Base-by-base conservation (phyloP, 768 basidiomycete species). In the Hericium coralloides region DNA sequence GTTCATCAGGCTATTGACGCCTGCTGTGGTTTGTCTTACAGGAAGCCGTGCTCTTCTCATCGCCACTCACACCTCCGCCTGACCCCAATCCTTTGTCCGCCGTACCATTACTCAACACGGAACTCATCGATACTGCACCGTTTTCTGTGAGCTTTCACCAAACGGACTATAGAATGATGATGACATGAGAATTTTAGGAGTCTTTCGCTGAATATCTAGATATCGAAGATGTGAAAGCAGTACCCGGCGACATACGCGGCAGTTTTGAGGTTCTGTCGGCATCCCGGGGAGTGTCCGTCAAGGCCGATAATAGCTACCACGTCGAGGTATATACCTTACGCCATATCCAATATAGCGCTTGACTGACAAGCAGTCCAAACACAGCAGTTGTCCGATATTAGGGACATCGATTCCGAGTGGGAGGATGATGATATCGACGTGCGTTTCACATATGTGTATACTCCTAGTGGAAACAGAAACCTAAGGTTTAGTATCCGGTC, bases 391-490 rank as follows among this genome's bases (percentile, higher is more conserved):
- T 56, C 55, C 25, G 61, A 63, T 47, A 61, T 63, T 7, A 43
- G 50, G 48, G 62, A 63, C 45, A 17, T 63, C 48, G 62, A 63
- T 25, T 61, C 60, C 8, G 62, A 63, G 38, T 63, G 62, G 62
- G 62, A 63, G 9, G 62, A 63, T 6, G 62, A 63, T 37, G 62
- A 63, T 15, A 59, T 63, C 18, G 62, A 63, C 52, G 62, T 49
- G 53, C 50, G 62, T 41, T 18, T 10, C n/a, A 31, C 7, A 31
- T 31, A 31, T 8, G 26, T 31, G 26, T 31, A 8, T 8, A 31
- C 31, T 31, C 7, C 31, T 31, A 9, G 10, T 31, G 4, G 31
- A 31, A 31, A 31, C 31, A 31, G 31, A 31, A 31, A 31, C 6
- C 31, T 31, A 31, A 31, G 12, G 17, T 31, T 31, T 9, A 50